Percentiles rank a stretch among this genome's conserved stretches.
These are phyloP conservation scores for Cylindrotheca closterium DNA, from an alignment of 108 stramenopile species.

Conservation along the genomic window DNA sequence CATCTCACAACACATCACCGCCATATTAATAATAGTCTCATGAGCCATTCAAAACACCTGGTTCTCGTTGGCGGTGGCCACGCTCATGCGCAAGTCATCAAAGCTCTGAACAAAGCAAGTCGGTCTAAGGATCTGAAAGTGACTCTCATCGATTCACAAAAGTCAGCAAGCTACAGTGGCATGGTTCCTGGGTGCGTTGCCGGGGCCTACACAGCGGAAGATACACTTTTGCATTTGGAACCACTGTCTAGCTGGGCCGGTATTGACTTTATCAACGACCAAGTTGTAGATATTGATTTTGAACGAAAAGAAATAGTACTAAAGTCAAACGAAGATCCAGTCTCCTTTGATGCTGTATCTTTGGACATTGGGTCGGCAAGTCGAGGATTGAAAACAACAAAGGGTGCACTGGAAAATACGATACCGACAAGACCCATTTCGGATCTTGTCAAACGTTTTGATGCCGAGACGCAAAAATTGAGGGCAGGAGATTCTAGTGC, in stretches of 20 bases:
- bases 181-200: constrained; percentile 97
- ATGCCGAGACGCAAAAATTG: constrained; percentile 37
- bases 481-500: neutral
- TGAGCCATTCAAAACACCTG: constrained; percentile 8
- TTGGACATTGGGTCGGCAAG: constrained; percentile 85
- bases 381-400: constrained; percentile 52
- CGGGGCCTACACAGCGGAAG: constrained; percentile 54
- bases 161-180: constrained; percentile 89
- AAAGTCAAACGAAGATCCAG: constrained; percentile 5
- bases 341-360: constrained; percentile 71
- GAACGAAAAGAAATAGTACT: constrained; percentile 37
- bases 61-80: constrained; percentile 98
- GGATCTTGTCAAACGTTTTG: constrained; percentile 57
- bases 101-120: constrained; percentile 68
- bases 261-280: constrained; percentile 62
- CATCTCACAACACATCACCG: neutral
- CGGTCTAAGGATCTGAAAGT: constrained; percentile 68
- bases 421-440: constrained; percentile 88
- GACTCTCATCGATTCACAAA: constrained; percentile 88
- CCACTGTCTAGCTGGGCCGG: constrained; percentile 71
- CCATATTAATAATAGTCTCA: neutral
- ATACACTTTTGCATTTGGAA: constrained; percentile 65
- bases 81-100: constrained; percentile 93
- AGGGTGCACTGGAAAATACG: constrained; percentile 61
- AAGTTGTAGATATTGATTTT: constrained; percentile 72